Conservation (phyloP, 2,329 filamentous ascomycete genomes). For the Westerdykella ornata region DNA sequence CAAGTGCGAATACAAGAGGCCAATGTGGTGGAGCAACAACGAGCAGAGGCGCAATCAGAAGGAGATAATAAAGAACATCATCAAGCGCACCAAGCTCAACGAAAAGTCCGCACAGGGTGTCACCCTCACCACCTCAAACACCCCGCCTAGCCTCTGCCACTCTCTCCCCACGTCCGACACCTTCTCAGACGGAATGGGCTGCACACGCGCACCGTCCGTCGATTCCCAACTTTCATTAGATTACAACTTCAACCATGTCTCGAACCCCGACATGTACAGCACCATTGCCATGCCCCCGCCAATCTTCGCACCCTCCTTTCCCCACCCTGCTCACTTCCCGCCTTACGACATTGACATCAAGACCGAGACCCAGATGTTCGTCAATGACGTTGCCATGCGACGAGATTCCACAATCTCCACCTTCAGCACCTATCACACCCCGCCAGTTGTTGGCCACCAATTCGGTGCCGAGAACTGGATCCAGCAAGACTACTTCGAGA, state of each 20-base stretch:
- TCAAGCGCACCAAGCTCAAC: conserved; percentile 91
- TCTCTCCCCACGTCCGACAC: conserved; percentile 75
- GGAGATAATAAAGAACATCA: conserved; percentile 92
- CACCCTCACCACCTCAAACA: conserved; percentile 46
- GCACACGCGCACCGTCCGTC: conserved; percentile 66
- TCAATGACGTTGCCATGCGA: conserved; percentile 81
- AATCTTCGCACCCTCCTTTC: conserved; percentile 39
- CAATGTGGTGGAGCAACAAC: conserved; percentile 95
- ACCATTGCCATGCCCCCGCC: conserved; percentile 52
- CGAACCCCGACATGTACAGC: conserved; percentile 52
- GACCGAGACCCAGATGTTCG: conserved; percentile 88
- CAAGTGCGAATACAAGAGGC: conserved; percentile 90
- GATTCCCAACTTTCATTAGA: conserved; percentile 68
- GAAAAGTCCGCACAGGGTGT: conserved; percentile 65
- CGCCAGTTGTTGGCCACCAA: conserved; percentile 62
- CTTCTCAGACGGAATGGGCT: conserved; percentile 65
- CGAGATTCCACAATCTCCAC: conserved; percentile 84
- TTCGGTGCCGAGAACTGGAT: conserved; percentile 64
- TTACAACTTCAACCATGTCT: conserved; percentile 59
- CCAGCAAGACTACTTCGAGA: conserved; percentile 63
- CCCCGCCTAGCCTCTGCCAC: conserved; percentile 73
- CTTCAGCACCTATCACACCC: conserved; percentile 83
- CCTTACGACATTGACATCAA: conserved; percentile 88
- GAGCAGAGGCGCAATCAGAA: conserved; percentile 81
- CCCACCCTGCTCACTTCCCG: conserved; percentile 57